Evolutionary conservation across 78 protist genomes (phyloP).

Genomic region (slime mould (Dictyostelium discoideum)): dicty_2.7 NC_007090.3:4707501-4708000

Average conservation of each 20-base stretch:
- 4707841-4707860: background rate
- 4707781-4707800: too few relatives aligned
- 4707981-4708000: conserved; percentile 15
- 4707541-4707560: conserved; percentile 88
- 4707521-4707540: conserved; percentile 88
- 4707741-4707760: background rate
- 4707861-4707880: background rate
- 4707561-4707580: conserved; percentile 80
- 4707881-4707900: background rate
- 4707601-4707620: background rate
- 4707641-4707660: conserved; percentile 61
- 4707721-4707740: background rate
- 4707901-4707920: conserved; percentile 18
- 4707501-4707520: conserved; percentile 91
- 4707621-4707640: conserved; percentile 59
- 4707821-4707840: background rate
- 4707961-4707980: background rate
- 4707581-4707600: conserved; percentile 84
- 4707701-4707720: background rate
- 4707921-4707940: conserved; percentile 65
- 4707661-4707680: background rate
- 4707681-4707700: background rate
- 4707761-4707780: background rate
- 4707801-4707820: background rate
- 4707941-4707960: conserved; percentile 15